phyloP scores from a whole-genome alignment of 2,329 filamentous ascomycete species.

The Neofusicoccum kwambonambiense region DNA sequence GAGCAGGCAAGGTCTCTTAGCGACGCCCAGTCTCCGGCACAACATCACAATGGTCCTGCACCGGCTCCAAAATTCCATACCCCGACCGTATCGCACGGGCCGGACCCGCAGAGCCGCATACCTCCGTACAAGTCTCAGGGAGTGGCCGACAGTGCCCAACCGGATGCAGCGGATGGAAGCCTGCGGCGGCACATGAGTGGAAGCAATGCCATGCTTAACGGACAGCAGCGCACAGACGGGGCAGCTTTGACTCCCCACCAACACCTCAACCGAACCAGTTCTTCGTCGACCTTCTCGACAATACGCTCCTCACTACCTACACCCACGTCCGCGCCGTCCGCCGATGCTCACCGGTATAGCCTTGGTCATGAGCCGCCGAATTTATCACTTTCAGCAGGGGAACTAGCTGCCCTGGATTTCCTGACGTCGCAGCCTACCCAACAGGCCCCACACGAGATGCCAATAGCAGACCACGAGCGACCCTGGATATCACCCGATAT shows the following conservation, averaged over 20 bases:
- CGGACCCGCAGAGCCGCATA: background rate
- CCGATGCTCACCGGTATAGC: conserved; percentile 21
- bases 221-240: conserved; percentile 1
- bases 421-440: conserved; percentile 12
- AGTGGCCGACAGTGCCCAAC: background rate
- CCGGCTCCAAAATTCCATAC: background rate
- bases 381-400: conserved; percentile 9
- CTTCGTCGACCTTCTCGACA: conserved; percentile 8
- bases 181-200: background rate
- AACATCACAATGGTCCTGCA: background rate
- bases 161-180: background rate
- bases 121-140: background rate
- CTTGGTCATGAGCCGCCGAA: background rate
- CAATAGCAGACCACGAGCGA: conserved; percentile 1
- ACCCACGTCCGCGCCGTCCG: background rate
- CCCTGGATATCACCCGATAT: conserved; percentile 14
- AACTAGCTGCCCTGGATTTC: conserved; percentile 15
- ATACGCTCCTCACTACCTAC: conserved; percentile 5
- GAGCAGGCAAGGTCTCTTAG: background rate
- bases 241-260: background rate
- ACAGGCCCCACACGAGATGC: background rate
- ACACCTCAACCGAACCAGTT: background rate
- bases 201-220: background rate
- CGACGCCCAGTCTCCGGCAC: background rate
- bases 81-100: background rate